Evolutionary conservation across 1,284 basidiomycete species (phyloP), one percentile per base, ranked within the genome.

Genomic region (Singerocomus inundabilis): DNA sequence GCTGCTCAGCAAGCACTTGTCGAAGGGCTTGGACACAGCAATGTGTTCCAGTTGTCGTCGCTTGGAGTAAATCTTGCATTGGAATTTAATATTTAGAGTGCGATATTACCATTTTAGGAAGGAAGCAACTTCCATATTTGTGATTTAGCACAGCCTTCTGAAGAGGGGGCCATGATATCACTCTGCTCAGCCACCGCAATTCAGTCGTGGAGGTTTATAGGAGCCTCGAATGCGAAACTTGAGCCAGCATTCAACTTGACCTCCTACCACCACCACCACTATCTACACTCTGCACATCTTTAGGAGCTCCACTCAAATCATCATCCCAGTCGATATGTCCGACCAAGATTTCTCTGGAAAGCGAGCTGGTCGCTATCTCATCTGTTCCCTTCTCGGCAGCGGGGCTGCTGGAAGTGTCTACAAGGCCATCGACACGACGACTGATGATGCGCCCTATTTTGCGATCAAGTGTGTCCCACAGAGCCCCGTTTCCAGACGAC

Each of bases 381-480:
- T 60, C 26, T 16, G 18, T 8, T 43, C 32, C 3, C 5, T 36
- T 4, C 26, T 61, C 3, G 61, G 57, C 28, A 6, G 21, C 1
- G 59, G 61, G 12, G 39, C 54, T 10, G 30, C 36, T 0, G 49
- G 59, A 5, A 38, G 21, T 11, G 54, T 61, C 30, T 57, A 61
- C 37, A 26, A 6, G n/a, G 58, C 49, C 1, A 25, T 57, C 10
- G 52, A 63, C 28, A 10, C 26, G 5, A 46, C 36, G 4, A 4
- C 34, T 36, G 8, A 34, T 3, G 2, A 39, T 15, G 50, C 45
- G 1, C 48, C 49, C 21, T 15, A 15, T 0, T 82, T 72, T 47
- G 92, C 92, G 7, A 81, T 94, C 71, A 95, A 95, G 67, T 84
- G 82, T 58, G 67, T 85, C 68, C 74, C 52, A 74, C 75, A 56